phyloP scores from a whole-genome alignment of 805 yeast genomes.

The Saccharomyces eubayanus region DNA sequence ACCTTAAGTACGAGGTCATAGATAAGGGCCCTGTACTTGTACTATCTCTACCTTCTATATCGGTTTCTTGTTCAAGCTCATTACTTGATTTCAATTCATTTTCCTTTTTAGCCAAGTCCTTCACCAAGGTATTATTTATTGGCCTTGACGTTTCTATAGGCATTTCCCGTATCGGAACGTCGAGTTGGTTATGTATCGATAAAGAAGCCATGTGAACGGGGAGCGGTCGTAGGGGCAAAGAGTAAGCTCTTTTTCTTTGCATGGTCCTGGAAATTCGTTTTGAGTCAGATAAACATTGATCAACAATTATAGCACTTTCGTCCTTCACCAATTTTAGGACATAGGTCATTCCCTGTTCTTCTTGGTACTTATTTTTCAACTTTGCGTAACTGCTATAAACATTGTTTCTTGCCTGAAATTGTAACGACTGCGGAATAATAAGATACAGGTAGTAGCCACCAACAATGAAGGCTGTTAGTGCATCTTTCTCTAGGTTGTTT shows the following conservation, averaged over 20 bases:
- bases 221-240: constrained; percentile 17
- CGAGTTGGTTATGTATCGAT: background rate
- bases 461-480: constrained; percentile 30
- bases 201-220: constrained; percentile 3
- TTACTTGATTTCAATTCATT: background rate
- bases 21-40: background rate
- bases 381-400: constrained; percentile 32
- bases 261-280: constrained; percentile 10
- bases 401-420: constrained; percentile 35
- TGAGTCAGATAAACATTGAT: constrained; percentile 12
- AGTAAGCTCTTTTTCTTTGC: constrained; percentile 27
- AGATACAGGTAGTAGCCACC: constrained; percentile 33
- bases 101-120: background rate
- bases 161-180: background rate
- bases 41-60: background rate
- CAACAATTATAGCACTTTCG: constrained; percentile 27
- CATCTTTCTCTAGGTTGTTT: constrained; percentile 16
- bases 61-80: background rate
- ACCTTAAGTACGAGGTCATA: background rate
- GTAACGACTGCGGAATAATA: constrained; percentile 34
- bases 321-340: constrained; percentile 31
- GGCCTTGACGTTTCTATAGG: background rate
- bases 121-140: background rate
- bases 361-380: constrained; percentile 31
- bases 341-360: constrained; percentile 34